Conservation (phyloP, 768 basidiomycete species). For the Solioccasus polychromus region DNA sequence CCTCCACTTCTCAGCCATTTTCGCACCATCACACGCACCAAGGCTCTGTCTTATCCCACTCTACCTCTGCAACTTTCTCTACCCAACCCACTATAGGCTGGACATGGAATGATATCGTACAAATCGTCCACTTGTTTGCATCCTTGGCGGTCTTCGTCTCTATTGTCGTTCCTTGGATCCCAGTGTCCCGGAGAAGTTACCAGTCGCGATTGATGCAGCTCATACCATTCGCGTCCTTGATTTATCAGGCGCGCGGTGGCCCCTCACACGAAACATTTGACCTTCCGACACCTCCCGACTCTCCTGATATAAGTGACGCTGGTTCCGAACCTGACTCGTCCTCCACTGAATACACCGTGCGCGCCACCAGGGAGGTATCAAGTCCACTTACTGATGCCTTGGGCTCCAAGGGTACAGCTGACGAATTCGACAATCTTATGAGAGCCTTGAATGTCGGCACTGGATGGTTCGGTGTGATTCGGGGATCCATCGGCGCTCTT, state of each 20-base stretch:
- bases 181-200: conserved; percentile 22
- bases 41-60: conserved; percentile 53
- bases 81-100: conserved; percentile 28
- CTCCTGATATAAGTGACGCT: conserved; percentile 23
- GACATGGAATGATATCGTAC: conserved; percentile 53
- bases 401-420: conserved; percentile 31
- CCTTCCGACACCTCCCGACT: conserved; percentile 27
- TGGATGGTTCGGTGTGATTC: conserved; percentile 37
- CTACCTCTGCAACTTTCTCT: conserved; percentile 21
- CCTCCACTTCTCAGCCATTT: conserved; percentile 36
- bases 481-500: conserved; percentile 18
- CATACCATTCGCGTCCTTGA: conserved; percentile 24
- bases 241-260: conserved; percentile 4
- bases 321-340: conserved; percentile 30
- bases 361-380: conserved; percentile 12
- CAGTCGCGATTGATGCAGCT: conserved; percentile 23
- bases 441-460: conserved; percentile 38
- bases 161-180: conserved; percentile 50
- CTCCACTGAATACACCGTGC: conserved; percentile 27
- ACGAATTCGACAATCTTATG: conserved; percentile 40
- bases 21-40: conserved; percentile 48
- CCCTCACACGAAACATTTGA: conserved; percentile 12
- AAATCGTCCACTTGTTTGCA: conserved; percentile 62
- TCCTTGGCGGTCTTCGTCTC: conserved; percentile 60
- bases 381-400: conserved; percentile 29